Conservation (phyloP, 805 yeast genomes). For the Kazachstania africana region DNA sequence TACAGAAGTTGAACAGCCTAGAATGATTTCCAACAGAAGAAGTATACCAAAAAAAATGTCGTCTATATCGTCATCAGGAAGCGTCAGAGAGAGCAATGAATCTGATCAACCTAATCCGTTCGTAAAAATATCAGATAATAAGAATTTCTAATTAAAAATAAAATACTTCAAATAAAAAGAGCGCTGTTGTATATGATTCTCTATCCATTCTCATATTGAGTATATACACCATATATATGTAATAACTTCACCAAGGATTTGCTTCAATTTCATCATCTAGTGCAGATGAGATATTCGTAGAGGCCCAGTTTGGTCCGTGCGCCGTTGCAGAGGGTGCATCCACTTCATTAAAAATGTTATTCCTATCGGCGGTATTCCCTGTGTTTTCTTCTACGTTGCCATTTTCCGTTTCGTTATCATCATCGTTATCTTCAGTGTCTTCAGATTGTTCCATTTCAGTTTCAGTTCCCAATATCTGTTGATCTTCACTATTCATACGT, state of each 20-base stretch:
- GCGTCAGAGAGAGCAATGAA: too few species aligned
- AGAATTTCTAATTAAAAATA: too few species aligned
- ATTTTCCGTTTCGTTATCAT: constrained; percentile 2
- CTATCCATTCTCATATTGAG: background rate
- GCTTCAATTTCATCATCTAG: constrained; percentile 46
- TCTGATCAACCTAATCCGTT: too few species aligned
- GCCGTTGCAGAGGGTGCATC: constrained; percentile 47
- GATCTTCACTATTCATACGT: constrained; percentile 14
- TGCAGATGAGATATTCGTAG: too few species aligned
- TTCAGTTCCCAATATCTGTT: constrained; percentile 7
- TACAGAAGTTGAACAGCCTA: constrained; percentile 8
- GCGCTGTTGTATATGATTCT: constrained; percentile 15
- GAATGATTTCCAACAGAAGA: constrained; percentile 25
- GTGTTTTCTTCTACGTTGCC: constrained; percentile 1
- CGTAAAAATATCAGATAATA: too few species aligned
- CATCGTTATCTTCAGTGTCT: constrained; percentile 1
- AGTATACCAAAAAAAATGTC: too few species aligned
- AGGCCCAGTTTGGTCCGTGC: constrained; percentile 34
- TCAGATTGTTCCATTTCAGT: constrained; percentile 2
- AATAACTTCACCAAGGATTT: constrained; percentile 78
- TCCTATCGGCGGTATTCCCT: constrained; percentile 1
- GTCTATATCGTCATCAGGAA: too few species aligned
- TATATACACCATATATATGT: too few species aligned
- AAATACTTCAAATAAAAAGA: too few species aligned
- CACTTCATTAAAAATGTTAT: constrained; percentile 54